Evolutionary conservation across 495 filamentous ascomycete genomes (phyloP).

Genomic region (Schizothecium vesticola): DNA sequence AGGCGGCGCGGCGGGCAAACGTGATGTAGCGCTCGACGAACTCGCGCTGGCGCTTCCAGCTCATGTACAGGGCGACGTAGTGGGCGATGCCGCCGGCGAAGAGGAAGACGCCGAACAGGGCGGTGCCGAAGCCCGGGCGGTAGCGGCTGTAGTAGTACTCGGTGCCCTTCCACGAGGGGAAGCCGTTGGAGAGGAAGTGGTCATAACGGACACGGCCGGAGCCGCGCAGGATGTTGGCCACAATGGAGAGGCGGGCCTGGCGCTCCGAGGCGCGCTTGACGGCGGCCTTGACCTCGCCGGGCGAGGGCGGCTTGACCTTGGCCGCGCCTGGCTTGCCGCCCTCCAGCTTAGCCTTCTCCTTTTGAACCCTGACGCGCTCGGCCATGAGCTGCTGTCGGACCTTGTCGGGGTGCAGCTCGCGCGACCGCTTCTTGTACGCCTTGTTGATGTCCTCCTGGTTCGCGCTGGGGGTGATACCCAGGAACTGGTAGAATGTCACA

Average conservation of each 20-base stretch:
- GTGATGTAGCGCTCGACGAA: constrained; percentile 89
- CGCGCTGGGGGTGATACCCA: constrained; percentile 66
- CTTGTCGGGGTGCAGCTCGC: constrained; percentile 87
- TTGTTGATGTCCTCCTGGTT: constrained; percentile 87
- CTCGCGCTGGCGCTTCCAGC: constrained; percentile 82
- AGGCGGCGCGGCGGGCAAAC: constrained; percentile 80
- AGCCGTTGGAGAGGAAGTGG: constrained; percentile 89
- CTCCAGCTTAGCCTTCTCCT: constrained; percentile 46
- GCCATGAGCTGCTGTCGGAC: constrained; percentile 76
- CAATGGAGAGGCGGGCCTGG: constrained; percentile 74
- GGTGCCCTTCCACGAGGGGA: constrained; percentile 92
- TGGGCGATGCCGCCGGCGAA: constrained; percentile 79
- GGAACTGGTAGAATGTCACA: constrained; percentile 92
- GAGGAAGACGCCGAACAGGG: constrained; percentile 77
- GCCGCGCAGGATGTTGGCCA: constrained; percentile 80
- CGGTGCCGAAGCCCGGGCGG: constrained; percentile 80
- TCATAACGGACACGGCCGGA: constrained; percentile 81
- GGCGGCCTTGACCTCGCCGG: constrained; percentile 67
- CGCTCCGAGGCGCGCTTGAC: constrained; percentile 70
- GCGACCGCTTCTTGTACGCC: constrained; percentile 83
- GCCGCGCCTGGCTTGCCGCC: constrained; percentile 57
- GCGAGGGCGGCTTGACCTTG: constrained; percentile 64
- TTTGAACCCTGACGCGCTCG: constrained; percentile 55
- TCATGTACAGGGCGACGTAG: constrained; percentile 74
- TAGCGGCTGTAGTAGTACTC: constrained; percentile 96